phyloP scores from a whole-genome alignment of 257 asterid genomes.

The Prunella vulgaris region DNA sequence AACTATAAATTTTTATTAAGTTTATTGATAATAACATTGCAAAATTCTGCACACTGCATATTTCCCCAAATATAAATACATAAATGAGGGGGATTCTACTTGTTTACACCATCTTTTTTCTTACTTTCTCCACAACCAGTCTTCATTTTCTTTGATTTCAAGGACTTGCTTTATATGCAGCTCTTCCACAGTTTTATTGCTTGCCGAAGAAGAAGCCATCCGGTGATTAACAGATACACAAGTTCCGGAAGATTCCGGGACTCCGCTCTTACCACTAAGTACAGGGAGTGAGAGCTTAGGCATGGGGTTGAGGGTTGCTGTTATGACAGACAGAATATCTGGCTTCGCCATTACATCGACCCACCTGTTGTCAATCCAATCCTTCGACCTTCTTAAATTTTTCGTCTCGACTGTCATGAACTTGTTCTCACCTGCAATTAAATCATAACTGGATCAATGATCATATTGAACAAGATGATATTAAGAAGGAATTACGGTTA shows the following conservation, averaged over 20 bases:
- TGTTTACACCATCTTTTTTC: too few relatives aligned
- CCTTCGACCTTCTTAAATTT: slow-evolving; percentile 46
- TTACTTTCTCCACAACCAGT: neutral
- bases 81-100: neutral
- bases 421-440: slow-evolving; percentile 41
- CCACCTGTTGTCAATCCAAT: slow-evolving; percentile 57
- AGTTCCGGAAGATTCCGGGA: neutral
- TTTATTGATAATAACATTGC: too few relatives aligned
- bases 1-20: too few relatives aligned
- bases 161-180: neutral
- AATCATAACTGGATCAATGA: neutral
- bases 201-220: neutral
- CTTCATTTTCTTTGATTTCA: neutral
- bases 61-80: neutral
- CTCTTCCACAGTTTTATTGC: neutral
- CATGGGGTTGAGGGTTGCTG: slow-evolving; percentile 17
- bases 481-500: too few relatives aligned
- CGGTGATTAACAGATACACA: neutral
- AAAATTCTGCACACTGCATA: too few relatives aligned
- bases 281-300: slow-evolving; percentile 8
- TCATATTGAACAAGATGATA: neutral
- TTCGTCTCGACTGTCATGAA: slow-evolving; percentile 31
- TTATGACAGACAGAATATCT: slow-evolving; percentile 36
- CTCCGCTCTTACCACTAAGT: neutral
- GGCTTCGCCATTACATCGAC: slow-evolving; percentile 31